These are phyloP conservation scores for Prunus persica DNA, from an alignment of 306 rosid genomes.

Conservation along the genomic window Prunus_persica_NCBIv2 NC_034012.1:4781501-4782000, in stretches of 20 bases:
- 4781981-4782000: slow-evolving; percentile 35
- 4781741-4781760: slow-evolving; percentile 33
- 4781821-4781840: slow-evolving; percentile 35
- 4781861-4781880: slow-evolving; percentile 39
- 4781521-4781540: not conserved
- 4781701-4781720: slow-evolving; percentile 8
- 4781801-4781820: slow-evolving; percentile 36
- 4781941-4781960: slow-evolving; percentile 31
- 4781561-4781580: slow-evolving; percentile 12
- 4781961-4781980: slow-evolving; percentile 23
- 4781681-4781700: slow-evolving; percentile 32
- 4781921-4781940: slow-evolving; percentile 36
- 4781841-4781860: slow-evolving; percentile 31
- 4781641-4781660: slow-evolving; percentile 32
- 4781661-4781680: slow-evolving; percentile 43
- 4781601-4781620: slow-evolving; percentile 29
- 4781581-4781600: slow-evolving; percentile 32
- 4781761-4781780: slow-evolving; percentile 33
- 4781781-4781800: slow-evolving; percentile 29
- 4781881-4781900: slow-evolving; percentile 32
- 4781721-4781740: slow-evolving; percentile 39
- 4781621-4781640: slow-evolving; percentile 35
- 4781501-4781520: not conserved
- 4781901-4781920: slow-evolving; percentile 33
- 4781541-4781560: slow-evolving; percentile 28